These are phyloP conservation scores for Tricholoma bakamatsutake DNA, from an alignment of 768 basidiomycete genomes.

Conservation along the genomic window DNA sequence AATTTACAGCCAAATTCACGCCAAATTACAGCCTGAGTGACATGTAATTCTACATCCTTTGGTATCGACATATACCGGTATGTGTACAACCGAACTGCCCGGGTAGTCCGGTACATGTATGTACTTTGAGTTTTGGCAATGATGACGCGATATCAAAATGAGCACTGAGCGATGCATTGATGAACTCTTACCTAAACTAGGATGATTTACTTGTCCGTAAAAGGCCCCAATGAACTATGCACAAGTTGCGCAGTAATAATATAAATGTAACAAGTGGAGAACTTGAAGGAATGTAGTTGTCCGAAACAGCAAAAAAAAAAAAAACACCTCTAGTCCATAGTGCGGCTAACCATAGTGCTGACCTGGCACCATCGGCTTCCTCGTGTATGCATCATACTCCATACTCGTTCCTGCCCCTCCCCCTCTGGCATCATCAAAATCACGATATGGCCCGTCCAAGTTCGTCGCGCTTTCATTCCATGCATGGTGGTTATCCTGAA, in stretches of 20 bases:
- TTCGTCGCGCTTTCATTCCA: constrained; percentile 54
- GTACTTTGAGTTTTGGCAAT: too few species aligned
- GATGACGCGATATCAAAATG: too few species aligned
- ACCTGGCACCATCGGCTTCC: constrained; percentile 12
- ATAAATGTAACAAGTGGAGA: not conserved
- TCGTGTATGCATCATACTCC: constrained; percentile 30
- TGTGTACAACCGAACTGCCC: too few species aligned
- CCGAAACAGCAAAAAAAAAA: not conserved
- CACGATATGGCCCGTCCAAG: constrained; percentile 34
- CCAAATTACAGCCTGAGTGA: too few species aligned
- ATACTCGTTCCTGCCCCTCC: constrained; percentile 28
- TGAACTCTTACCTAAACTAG: not conserved
- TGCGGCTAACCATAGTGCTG: not conserved
- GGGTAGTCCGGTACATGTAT: too few species aligned
- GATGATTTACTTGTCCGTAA: not conserved
- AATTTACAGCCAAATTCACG: too few species aligned
- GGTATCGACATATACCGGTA: too few species aligned
- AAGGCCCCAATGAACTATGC: not conserved
- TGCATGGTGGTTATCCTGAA: constrained; percentile 51
- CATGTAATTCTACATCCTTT: too few species aligned
- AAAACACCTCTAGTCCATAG: too few species aligned
- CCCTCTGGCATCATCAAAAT: constrained; percentile 17
- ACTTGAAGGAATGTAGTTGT: not conserved
- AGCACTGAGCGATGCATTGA: too few species aligned
- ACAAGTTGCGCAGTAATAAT: not conserved